phyloP scores from a whole-genome alignment of 1,284 basidiomycete genomes.

The Fomes fomentarius region DNA sequence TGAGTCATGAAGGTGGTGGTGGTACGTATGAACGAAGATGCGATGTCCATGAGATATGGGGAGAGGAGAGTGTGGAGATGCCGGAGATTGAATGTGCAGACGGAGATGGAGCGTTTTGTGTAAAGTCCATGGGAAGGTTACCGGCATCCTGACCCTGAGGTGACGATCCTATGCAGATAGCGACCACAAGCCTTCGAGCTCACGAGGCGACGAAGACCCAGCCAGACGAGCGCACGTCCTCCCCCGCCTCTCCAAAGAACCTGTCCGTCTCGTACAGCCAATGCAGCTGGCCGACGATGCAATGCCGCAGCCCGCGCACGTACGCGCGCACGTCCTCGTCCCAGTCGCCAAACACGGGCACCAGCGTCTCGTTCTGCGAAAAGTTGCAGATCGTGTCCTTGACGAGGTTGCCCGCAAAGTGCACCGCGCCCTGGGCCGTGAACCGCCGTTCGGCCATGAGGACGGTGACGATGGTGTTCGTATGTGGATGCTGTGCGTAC shows the following conservation, averaged over 20 bases:
- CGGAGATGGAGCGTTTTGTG: not conserved
- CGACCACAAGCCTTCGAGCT: not conserved
- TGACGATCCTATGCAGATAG: not conserved
- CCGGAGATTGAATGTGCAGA: no score
- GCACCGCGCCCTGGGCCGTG: constrained; percentile 51
- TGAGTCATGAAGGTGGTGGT: not conserved
- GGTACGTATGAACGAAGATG: constrained; percentile 10
- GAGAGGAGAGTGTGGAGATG: no score
- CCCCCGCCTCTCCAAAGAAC: constrained; percentile 58
- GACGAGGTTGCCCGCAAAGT: constrained; percentile 44
- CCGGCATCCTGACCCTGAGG: not conserved
- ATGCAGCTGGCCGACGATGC: constrained; percentile 53
- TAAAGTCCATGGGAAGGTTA: not conserved
- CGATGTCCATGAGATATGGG: not conserved
- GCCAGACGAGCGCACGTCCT: constrained; percentile 60
- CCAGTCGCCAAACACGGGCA: constrained; percentile 18
- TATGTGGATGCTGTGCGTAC: constrained; percentile 46
- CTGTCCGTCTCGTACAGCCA: constrained; percentile 64
- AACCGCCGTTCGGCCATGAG: constrained; percentile 43
- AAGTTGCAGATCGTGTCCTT: constrained; percentile 44
- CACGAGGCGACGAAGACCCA: constrained; percentile 56
- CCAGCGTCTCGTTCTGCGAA: constrained; percentile 36
- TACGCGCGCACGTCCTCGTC: constrained; percentile 42
- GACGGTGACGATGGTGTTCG: constrained; percentile 48
- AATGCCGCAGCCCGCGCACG: constrained; percentile 52